Percentiles rank a stretch among this genome's conserved stretches.
These are phyloP conservation scores for Cairneyella variabilis DNA, from an alignment of 495 filamentous ascomycete genomes.

Conservation along the genomic window DNA sequence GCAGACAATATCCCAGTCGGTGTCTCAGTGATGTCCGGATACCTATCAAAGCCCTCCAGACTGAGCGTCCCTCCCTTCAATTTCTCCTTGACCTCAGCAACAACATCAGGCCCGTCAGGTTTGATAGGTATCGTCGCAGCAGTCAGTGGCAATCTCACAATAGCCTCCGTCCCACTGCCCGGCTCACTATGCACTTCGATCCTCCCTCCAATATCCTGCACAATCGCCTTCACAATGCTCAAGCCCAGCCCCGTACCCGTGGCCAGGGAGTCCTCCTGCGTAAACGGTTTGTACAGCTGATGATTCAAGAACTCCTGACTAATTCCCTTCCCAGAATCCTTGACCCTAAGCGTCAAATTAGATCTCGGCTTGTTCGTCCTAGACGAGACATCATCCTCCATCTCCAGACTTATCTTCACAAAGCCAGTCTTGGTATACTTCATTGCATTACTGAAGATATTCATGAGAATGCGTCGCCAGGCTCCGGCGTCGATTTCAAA, in stretches of 20 bases:
- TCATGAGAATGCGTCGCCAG: slow-evolving; percentile 41
- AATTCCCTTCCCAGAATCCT: slow-evolving; percentile 50
- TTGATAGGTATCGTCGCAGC: slow-evolving; percentile 15
- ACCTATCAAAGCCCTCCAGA: slow-evolving; percentile 34
- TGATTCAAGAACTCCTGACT: slow-evolving; percentile 63
- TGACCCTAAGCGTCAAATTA: slow-evolving; percentile 27
- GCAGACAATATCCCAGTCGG: slow-evolving; percentile 25
- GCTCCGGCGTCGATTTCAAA: slow-evolving; percentile 39
- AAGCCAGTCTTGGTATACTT: slow-evolving; percentile 31
- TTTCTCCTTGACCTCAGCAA: slow-evolving; percentile 21
- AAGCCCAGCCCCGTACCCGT: slow-evolving; percentile 69
- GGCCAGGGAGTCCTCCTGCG: slow-evolving; percentile 63
- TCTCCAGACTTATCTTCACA: slow-evolving; percentile 16
- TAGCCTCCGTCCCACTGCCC: slow-evolving; percentile 56
- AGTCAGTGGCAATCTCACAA: slow-evolving; percentile 44
- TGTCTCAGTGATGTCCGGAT: slow-evolving; percentile 31
- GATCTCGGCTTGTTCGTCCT: not conserved
- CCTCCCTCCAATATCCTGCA: slow-evolving; percentile 53
- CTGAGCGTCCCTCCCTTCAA: slow-evolving; percentile 27
- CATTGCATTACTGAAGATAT: slow-evolving; percentile 44
- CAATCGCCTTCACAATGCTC: slow-evolving; percentile 63
- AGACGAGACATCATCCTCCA: slow-evolving; percentile 8
- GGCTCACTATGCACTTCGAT: slow-evolving; percentile 55
- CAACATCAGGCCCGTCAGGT: not conserved
- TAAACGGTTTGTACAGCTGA: slow-evolving; percentile 64